These are phyloP conservation scores for Arabidopsis lyrata DNA, from an alignment of 441 rosid species.

Conservation along the genomic window DNA sequence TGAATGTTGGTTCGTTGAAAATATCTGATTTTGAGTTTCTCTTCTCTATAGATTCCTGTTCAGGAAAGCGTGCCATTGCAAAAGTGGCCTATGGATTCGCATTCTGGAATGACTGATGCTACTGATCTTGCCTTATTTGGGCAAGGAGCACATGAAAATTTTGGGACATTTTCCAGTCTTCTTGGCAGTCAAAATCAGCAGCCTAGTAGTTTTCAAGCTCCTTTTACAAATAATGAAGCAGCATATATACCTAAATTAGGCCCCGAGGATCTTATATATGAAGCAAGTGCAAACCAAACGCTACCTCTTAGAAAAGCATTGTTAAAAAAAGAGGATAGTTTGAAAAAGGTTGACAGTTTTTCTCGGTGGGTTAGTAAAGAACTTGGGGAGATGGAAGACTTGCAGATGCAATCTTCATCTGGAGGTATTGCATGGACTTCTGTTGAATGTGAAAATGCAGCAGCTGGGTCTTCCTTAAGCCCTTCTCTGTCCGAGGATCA, in stretches of 20 bases:
- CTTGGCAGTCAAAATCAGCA: constrained; percentile 56
- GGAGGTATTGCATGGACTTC: constrained; percentile 79
- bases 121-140: constrained; percentile 53
- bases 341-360: constrained; percentile 95
- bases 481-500: constrained; percentile 93
- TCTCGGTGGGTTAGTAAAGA: constrained; percentile 88
- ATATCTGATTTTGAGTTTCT: constrained; percentile 39
- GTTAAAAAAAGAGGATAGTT: constrained; percentile 66
- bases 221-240: constrained; percentile 46
- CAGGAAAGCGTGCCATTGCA: constrained; percentile 49
- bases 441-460: constrained; percentile 72
- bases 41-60: constrained; percentile 50
- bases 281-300: constrained; percentile 53
- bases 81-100: constrained; percentile 52
- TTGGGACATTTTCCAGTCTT: constrained; percentile 50
- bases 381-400: constrained; percentile 82
- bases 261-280: constrained; percentile 50
- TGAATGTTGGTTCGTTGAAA: constrained; percentile 9
- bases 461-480: constrained; percentile 65
- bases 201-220: constrained; percentile 48
- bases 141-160: constrained; percentile 51
- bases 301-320: constrained; percentile 53
- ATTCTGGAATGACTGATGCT: constrained; percentile 56
- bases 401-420: constrained; percentile 69
- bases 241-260: constrained; percentile 45